Evolutionary conservation across 441 rosid genomes (phyloP).

Genomic region (Sinapis alba): DNA sequence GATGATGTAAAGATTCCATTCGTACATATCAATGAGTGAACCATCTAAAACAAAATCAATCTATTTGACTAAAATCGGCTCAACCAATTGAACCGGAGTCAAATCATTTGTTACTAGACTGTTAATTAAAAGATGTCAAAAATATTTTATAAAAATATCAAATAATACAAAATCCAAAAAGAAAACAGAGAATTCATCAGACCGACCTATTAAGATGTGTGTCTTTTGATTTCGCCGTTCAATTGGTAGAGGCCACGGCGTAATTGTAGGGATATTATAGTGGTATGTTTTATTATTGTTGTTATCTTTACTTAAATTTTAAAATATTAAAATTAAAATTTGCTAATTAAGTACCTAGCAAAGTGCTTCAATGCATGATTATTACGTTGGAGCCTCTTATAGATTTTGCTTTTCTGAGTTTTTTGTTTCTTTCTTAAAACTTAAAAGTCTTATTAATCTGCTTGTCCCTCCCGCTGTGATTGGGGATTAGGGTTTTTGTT

Average conservation of each 20-base stretch:
- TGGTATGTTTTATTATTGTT: too few species aligned
- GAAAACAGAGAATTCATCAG: not conserved
- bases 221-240: slow-evolving; percentile 13
- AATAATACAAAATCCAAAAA: not conserved
- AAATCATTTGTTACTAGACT: not conserved
- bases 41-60: not conserved
- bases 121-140: not conserved
- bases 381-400: slow-evolving; percentile 31
- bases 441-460: too few species aligned
- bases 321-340: too few species aligned
- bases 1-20: not conserved
- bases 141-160: not conserved
- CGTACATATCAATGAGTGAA: not conserved
- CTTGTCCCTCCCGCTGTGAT: too few species aligned
- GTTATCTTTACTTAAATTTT: not conserved
- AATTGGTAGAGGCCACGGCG: slow-evolving; percentile 33
- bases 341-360: slow-evolving; percentile 9
- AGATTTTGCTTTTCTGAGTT: slow-evolving; percentile 1
- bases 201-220: slow-evolving; percentile 9
- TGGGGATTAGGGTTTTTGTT: slow-evolving; percentile 10
- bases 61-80: not conserved
- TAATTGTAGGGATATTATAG: slow-evolving; percentile 2
- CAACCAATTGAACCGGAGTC: not conserved
- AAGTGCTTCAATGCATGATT: slow-evolving; percentile 36
- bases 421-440: not conserved